phyloP scores from a whole-genome alignment of 164 flowering plant genomes.

The Macadamia integrifolia region DNA sequence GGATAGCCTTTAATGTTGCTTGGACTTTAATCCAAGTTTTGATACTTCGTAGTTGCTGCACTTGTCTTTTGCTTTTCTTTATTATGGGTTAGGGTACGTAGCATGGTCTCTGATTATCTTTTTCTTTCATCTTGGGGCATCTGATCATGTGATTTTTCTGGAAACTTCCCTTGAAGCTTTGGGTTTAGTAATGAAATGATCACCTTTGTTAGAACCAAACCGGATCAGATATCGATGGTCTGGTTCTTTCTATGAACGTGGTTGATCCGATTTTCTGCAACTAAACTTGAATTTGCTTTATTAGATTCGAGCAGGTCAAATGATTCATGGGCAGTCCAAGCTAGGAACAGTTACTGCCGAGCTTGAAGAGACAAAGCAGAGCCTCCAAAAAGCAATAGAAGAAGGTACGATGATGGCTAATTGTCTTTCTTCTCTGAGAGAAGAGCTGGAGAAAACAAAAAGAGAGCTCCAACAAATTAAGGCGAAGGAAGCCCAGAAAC shows the following conservation, averaged over 20 bases:
- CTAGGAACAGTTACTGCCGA: constrained; percentile 41
- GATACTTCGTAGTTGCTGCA: background rate
- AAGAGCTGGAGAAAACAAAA: constrained; percentile 71
- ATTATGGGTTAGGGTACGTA: no score
- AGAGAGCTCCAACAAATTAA: constrained; percentile 53
- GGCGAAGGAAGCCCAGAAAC: constrained; percentile 27
- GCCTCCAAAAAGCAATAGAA: constrained; percentile 57
- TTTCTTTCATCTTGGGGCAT: no score
- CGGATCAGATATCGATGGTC: no score
- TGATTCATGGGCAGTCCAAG: constrained; percentile 19
- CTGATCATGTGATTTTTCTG: no score
- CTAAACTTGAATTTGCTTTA: no score
- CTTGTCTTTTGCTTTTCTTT: background rate
- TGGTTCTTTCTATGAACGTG: no score
- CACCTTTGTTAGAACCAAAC: background rate
- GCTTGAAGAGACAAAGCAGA: constrained; percentile 75
- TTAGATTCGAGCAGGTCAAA: constrained; percentile 13
- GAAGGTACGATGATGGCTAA: constrained; percentile 49
- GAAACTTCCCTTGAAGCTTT: background rate
- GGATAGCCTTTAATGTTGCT: background rate
- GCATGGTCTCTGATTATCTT: no score
- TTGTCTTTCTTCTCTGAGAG: constrained; percentile 43
- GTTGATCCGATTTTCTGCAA: background rate
- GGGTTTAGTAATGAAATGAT: constrained; percentile 1
- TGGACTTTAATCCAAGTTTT: background rate